Evolutionary conservation across 805 yeast genomes (phyloP).

Genomic region (Candida suzukii): DNA sequence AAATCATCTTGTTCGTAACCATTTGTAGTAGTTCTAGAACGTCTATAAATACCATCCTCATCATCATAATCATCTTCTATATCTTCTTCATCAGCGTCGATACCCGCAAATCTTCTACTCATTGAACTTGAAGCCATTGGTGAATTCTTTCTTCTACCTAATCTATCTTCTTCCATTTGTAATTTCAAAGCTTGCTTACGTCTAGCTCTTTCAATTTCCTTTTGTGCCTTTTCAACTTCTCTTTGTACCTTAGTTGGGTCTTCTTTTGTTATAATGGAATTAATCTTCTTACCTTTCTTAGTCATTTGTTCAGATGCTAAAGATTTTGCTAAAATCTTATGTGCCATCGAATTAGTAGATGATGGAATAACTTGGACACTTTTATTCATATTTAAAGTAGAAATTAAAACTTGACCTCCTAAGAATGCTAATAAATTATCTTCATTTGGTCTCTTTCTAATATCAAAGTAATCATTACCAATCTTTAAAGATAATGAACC

Average conservation of each 20-base stretch:
- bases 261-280: constrained; percentile 42
- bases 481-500: constrained; percentile 81
- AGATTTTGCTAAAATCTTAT: constrained; percentile 69
- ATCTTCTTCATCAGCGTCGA: constrained; percentile 38
- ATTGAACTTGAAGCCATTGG: constrained; percentile 9
- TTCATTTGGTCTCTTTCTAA: constrained; percentile 52
- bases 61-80: constrained; percentile 30
- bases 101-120: constrained; percentile 23
- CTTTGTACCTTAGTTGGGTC: constrained; percentile 70
- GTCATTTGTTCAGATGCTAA: constrained; percentile 42
- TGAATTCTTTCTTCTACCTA: constrained; percentile 31
- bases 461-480: constrained; percentile 84
- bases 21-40: constrained; percentile 11
- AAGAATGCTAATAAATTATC: constrained; percentile 73
- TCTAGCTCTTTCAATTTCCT: constrained; percentile 56
- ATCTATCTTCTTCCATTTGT: constrained; percentile 49
- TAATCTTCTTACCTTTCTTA: constrained; percentile 39
- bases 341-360: constrained; percentile 81
- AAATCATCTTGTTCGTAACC: constrained; percentile 26
- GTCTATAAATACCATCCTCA: constrained; percentile 20
- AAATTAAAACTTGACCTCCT: constrained; percentile 61
- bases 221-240: constrained; percentile 60
- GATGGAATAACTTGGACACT: constrained; percentile 78
- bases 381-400: constrained; percentile 58
- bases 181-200: constrained; percentile 50